Evolutionary conservation across 2,329 filamentous ascomycete genomes (phyloP).

Genomic region (Colletotrichum liriopes): DNA sequence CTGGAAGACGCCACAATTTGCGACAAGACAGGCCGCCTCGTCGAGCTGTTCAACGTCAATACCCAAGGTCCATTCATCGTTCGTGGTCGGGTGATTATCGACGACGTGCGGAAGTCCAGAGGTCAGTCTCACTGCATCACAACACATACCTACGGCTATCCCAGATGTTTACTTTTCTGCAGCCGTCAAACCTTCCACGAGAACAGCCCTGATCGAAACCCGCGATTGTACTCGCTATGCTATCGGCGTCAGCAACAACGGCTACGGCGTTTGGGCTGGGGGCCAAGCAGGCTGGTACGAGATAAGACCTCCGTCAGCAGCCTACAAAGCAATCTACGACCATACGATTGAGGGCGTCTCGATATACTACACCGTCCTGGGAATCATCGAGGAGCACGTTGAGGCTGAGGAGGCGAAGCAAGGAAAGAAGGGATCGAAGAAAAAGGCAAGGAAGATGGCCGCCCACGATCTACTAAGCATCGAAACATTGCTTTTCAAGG

Average conservation of each 20-base stretch:
- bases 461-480: slow-evolving; percentile 33
- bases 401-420: slow-evolving; percentile 50
- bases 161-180: slow-evolving; percentile 19
- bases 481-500: slow-evolving; percentile 52
- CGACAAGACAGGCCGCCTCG: slow-evolving; percentile 65
- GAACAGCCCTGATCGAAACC: slow-evolving; percentile 67
- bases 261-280: slow-evolving; percentile 76
- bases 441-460: slow-evolving; percentile 37
- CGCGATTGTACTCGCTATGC: slow-evolving; percentile 65
- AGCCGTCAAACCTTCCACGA: slow-evolving; percentile 54
- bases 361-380: slow-evolving; percentile 75
- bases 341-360: slow-evolving; percentile 75
- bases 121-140: slow-evolving; percentile 52
- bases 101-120: slow-evolving; percentile 61
- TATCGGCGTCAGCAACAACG: slow-evolving; percentile 66
- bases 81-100: slow-evolving; percentile 66
- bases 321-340: slow-evolving; percentile 70
- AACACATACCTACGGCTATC: too few species aligned
- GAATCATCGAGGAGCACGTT: slow-evolving; percentile 64
- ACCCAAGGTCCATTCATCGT: slow-evolving; percentile 74
- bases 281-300: slow-evolving; percentile 79
- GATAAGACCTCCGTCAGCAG: slow-evolving; percentile 68
- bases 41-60: slow-evolving; percentile 74
- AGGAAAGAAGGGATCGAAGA: slow-evolving; percentile 52
- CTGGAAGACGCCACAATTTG: slow-evolving; percentile 70